Percentiles rank a stretch among this genome's conserved stretches.
These are phyloP conservation scores for Candida stauntonica DNA, from an alignment of 805 yeast species.

Conservation along the genomic window DNA sequence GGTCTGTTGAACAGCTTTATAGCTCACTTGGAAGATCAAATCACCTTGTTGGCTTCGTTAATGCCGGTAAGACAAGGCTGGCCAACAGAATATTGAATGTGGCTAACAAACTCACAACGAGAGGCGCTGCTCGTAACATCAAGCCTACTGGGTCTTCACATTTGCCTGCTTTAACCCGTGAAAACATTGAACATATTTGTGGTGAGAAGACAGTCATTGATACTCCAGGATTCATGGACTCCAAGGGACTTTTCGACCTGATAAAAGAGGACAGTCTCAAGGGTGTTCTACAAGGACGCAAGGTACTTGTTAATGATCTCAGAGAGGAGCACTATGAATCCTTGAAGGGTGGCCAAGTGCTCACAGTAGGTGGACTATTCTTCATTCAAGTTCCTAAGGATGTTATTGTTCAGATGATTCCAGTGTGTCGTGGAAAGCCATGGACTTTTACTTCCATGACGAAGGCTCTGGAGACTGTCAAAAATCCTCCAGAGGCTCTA, in stretches of 20 bases:
- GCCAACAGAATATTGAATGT: slow-evolving; percentile 42
- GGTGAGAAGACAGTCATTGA: slow-evolving; percentile 32
- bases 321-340: slow-evolving; percentile 30
- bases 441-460: slow-evolving; percentile 28
- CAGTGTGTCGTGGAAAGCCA: slow-evolving; percentile 36
- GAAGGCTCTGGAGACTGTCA: slow-evolving; percentile 30
- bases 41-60: slow-evolving; percentile 61
- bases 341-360: slow-evolving; percentile 40
- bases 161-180: slow-evolving; percentile 72
- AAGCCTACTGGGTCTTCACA: slow-evolving; percentile 34
- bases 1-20: slow-evolving; percentile 45
- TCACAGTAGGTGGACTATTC: slow-evolving; percentile 59
- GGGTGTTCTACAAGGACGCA: slow-evolving; percentile 30
- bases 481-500: slow-evolving; percentile 26
- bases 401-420: slow-evolving; percentile 44
- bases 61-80: slow-evolving; percentile 66
- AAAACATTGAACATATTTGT: slow-evolving; percentile 37
- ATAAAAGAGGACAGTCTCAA: slow-evolving; percentile 29
- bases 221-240: slow-evolving; percentile 36
- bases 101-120: slow-evolving; percentile 10
- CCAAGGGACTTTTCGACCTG: slow-evolving; percentile 25
- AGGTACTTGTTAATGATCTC: slow-evolving; percentile 28
- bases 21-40: slow-evolving; percentile 34
- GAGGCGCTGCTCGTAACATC: slow-evolving; percentile 1
- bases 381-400: slow-evolving; percentile 51